Conservation (phyloP, 257 asterid genomes). For the Thymus mandschuricus region DNA sequence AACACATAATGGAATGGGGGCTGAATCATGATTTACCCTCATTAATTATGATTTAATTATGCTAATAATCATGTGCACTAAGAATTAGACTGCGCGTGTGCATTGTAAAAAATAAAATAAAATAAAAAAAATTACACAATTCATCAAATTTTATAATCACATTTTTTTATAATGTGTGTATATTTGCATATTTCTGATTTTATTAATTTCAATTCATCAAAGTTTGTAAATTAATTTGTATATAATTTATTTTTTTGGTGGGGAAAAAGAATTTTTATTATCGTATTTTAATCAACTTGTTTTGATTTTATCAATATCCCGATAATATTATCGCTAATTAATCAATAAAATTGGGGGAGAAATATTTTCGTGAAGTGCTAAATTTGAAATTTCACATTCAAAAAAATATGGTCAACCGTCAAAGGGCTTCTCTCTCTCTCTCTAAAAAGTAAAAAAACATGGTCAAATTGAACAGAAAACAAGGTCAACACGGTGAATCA, state of each 20-base stretch:
- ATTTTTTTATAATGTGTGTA: neutral
- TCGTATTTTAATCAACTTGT: neutral
- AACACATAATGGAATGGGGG: slow-evolving; percentile 52
- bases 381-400: neutral
- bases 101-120: neutral
- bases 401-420: too few species aligned
- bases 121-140: neutral
- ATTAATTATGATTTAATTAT: slow-evolving; percentile 30
- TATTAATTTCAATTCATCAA: too few species aligned
- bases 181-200: neutral
- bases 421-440: too few species aligned
- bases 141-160: neutral
- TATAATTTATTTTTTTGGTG: too few species aligned
- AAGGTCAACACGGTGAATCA: slow-evolving; percentile 27
- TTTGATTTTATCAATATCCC: neutral
- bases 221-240: neutral
- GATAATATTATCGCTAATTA: neutral
- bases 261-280: too few species aligned
- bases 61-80: slow-evolving; percentile 35
- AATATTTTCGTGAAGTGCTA: neutral
- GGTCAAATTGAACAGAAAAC: slow-evolving; percentile 42
- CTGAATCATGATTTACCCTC: slow-evolving; percentile 43
- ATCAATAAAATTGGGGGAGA: neutral
- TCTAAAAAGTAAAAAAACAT: neutral
- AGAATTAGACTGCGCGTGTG: neutral